phyloP scores from a whole-genome alignment of 345 rosid genomes.

The Aquilaria malaccensis region DNA sequence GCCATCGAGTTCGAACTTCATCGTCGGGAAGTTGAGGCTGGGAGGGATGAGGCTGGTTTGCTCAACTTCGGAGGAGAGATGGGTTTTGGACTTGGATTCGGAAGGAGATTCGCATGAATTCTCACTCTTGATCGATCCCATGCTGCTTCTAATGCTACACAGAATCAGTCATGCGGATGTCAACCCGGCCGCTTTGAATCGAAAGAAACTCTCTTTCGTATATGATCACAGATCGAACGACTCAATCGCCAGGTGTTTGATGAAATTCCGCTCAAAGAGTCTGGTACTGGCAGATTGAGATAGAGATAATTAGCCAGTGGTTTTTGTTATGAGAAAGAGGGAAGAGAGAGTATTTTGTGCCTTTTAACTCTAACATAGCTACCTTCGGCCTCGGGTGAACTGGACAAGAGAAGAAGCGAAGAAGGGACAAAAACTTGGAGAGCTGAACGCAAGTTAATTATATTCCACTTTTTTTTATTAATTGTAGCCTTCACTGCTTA shows the following conservation, averaged over 20 bases:
- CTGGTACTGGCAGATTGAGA: background rate
- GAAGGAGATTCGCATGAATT: conserved; percentile 28
- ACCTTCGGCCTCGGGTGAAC: background rate
- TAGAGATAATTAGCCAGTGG: background rate
- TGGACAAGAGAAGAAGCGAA: too few species aligned
- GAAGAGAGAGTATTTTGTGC: conserved; percentile 10
- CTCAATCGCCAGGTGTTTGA: too few species aligned
- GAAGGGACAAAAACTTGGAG: too few species aligned
- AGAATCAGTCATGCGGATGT: conserved; percentile 29
- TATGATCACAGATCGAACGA: too few species aligned
- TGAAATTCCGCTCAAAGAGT: too few species aligned
- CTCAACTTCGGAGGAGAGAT: conserved; percentile 27
- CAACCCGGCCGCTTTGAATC: background rate
- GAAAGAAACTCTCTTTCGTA: background rate
- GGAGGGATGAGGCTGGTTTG: conserved; percentile 36
- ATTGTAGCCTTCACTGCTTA: too few species aligned
- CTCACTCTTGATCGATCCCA: conserved; percentile 37
- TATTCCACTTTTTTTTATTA: too few species aligned
- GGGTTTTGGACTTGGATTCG: conserved; percentile 20
- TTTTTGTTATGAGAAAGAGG: conserved; percentile 6
- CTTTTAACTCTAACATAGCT: conserved; percentile 8
- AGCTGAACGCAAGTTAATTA: too few species aligned
- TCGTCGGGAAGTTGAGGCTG: conserved; percentile 39
- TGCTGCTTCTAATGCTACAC: conserved; percentile 19
- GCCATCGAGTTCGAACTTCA: conserved; percentile 40